A percentile compares a stretch with the other conserved stretches of the same genome.
Evolutionary conservation across 176 grass and related monocot genomes (phyloP).

Genomic region (Typha latifolia): DNA sequence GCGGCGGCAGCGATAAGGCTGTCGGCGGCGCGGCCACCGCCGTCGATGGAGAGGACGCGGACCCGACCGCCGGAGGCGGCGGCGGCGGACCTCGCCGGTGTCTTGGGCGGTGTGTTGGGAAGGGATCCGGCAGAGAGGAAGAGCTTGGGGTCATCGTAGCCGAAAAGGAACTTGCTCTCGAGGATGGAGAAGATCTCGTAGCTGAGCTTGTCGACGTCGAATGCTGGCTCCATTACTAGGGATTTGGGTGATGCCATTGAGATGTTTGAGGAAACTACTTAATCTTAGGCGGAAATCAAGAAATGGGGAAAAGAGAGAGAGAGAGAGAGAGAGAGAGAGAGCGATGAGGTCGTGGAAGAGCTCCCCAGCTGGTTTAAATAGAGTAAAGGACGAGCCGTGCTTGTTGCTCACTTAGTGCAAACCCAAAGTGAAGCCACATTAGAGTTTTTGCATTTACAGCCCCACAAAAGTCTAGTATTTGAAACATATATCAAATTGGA

Average conservation of each 20-base stretch:
- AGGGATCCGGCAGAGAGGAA: background rate
- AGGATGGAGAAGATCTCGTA: conserved; percentile 62
- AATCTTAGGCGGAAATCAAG: too few relatives aligned
- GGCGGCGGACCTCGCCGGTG: conserved; percentile 1
- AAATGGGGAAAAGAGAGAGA: background rate
- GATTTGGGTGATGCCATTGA: conserved; percentile 22
- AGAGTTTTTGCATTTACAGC: background rate
- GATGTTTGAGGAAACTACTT: background rate
- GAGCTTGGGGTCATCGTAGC: conserved; percentile 6
- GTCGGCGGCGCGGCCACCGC: conserved; percentile 31
- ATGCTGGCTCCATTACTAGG: background rate
- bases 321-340: background rate
- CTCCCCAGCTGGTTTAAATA: background rate
- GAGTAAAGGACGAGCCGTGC: background rate
- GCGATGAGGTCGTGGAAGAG: background rate
- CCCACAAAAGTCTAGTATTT: too few relatives aligned
- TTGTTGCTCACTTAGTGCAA: background rate
- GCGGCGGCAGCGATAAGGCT: conserved; percentile 46
- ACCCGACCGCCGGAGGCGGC: conserved; percentile 14
- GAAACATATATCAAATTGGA: too few relatives aligned
- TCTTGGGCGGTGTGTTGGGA: background rate
- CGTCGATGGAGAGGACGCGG: conserved; percentile 63
- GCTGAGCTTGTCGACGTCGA: conserved; percentile 43
- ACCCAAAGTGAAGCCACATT: background rate
- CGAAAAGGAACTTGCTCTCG: conserved; percentile 65